Base-by-base conservation (phyloP, 371 early-diverging fungal species). In the Saksenaea oblongispora region DNA sequence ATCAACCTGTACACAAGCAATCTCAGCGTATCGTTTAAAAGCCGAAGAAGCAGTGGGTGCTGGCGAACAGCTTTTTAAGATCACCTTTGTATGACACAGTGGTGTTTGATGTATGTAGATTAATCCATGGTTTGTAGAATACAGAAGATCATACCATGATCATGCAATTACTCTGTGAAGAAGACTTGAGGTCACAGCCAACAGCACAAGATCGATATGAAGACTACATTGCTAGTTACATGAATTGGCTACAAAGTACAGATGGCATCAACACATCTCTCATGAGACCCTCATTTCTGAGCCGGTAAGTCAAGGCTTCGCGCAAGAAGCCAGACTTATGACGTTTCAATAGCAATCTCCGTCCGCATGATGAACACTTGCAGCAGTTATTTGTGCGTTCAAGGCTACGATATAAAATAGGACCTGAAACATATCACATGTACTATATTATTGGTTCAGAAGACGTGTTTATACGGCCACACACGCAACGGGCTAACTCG, bases 171-270 rank as follows among this genome's bases (percentile, higher is more conserved):
- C 70, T 96, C 35, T 81, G 85, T 42, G 89, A 90, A 63, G 90
- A 94, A 42, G 95, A 95, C 60, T 22, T 22, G 81, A 87, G 41
- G 79, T 85, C 14, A 61, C 84, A 22, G 83, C 84, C 56, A 78
- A 76, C 28, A 11, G 83, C 87, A 41, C 93, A 94, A 66, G 93
- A 93, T 69, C 84, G 83, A 41, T 97, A 96, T 91, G 90, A 92
- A 28, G 82, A 90, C 62, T 97, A 96, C 58, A 88, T 97, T 22
- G 89, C 93, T 61, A 89, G 88, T 54, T 97, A 92, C 63, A 88
- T 95, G 37, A 72, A 86, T 56, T 74, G 88, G 72, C 85, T 83
- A 26, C 59, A 69, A 31, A 85, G 86, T 3, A 92, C 91, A 0
- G 85, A 88, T 63, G 91, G 88, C 11, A 84, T 90, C 10, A 71